Percentiles rank a stretch among this genome's conserved stretches.
phyloP scores from a whole-genome alignment of 179 eudicot genomes.

The Silene coronaria region DNA sequence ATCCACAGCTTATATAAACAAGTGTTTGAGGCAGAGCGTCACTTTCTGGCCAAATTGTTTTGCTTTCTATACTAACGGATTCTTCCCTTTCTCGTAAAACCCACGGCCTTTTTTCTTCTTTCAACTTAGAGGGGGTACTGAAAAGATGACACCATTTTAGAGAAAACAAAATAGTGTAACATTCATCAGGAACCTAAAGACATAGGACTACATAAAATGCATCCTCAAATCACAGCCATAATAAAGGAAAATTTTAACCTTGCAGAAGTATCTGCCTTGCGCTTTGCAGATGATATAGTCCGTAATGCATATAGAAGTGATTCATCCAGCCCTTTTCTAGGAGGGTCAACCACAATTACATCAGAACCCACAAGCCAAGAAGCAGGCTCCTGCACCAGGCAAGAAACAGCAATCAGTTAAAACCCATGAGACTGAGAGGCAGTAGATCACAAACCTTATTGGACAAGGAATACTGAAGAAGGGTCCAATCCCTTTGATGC shows the following conservation, averaged over 20 bases:
- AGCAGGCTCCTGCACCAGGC: constrained; percentile 51
- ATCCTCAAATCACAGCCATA: background rate
- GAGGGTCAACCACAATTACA: constrained; percentile 92
- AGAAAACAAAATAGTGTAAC: background rate
- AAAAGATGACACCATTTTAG: constrained; percentile 20
- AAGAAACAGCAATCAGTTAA: constrained; percentile 16
- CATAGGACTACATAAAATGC: background rate
- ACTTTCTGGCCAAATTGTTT: constrained; percentile 45
- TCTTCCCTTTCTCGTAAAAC: constrained; percentile 79
- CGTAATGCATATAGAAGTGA: constrained; percentile 53
- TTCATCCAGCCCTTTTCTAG: constrained; percentile 87
- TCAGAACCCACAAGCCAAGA: constrained; percentile 92
- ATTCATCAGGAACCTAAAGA: background rate
- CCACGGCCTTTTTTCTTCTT: constrained; percentile 95
- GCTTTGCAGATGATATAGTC: constrained; percentile 42
- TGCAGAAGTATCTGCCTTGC: constrained; percentile 24
- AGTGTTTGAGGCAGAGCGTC: constrained; percentile 73
- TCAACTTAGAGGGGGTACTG: constrained; percentile 44
- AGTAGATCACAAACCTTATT: background rate
- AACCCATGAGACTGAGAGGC: background rate
- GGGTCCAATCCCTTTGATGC: background rate
- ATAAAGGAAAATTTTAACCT: constrained; percentile 22
- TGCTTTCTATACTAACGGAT: constrained; percentile 48
- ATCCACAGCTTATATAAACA: constrained; percentile 90
- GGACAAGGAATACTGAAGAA: background rate